Evolutionary conservation across 345 rosid species (phyloP), one percentile per base, ranked within the genome.

Genomic region (Mercurialis annua): DNA sequence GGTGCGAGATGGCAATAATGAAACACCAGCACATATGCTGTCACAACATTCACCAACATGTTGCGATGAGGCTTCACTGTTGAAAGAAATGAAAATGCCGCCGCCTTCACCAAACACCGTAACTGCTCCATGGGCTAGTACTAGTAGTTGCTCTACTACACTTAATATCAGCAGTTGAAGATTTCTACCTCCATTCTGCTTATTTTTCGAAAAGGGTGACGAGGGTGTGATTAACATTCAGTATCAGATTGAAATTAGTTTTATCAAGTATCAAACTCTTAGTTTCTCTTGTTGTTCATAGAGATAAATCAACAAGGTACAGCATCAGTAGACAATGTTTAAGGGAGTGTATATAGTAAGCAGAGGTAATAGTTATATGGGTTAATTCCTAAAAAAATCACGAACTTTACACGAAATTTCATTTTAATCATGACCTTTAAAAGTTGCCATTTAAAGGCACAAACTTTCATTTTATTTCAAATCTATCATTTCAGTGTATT

Each of bases 51-150:
- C 86, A 14, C 82, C 72, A 1, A 31, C 76, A 12, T 72, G 70
- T 2, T 63, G 74, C 47, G 88, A 71, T 1, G 78, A 76, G 54
- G 73, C 55, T 67, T 62, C 65, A 11, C 67, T 87, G 21, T 26
- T 81, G 71, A 65, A 76, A 73, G 73, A 76, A n/a, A 49, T 20
- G 36, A 63, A n/a, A 55, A 60, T 17, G 33, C 81, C 74, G 12
- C 38, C 74, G 12, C 38, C 73, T 67, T 92, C 96, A 54, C 95
- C 90, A 0, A 54, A 69, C 51, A 86, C 96, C 10, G 88, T 84
- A 70, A 80, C 85, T 14, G 70, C 75, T 3, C 80, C 71, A 61
- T 86, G 92, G 91, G 43, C 65, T 21, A 87, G 89, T 65, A 71
- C 65, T 21, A 87, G 89, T 65, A 71, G 46, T 21, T 33, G 68